Evolutionary conservation across 345 rosid species (phyloP), one percentile per base, ranked within the genome.

Genomic region (Lepidium africanum): DNA sequence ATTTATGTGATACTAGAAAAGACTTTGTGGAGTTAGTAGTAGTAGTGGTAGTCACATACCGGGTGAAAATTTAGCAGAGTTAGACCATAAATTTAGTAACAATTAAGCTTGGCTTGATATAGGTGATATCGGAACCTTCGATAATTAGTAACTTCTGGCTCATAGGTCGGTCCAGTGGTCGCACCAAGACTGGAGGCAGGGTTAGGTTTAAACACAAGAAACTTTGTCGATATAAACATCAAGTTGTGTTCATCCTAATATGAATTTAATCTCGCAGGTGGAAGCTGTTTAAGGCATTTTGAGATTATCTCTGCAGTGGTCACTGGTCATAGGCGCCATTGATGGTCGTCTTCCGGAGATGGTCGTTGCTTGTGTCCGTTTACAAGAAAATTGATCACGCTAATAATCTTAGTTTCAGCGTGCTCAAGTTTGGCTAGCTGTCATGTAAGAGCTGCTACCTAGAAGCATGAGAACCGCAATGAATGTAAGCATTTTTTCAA

Each of bases 141-240:
- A 90, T 70, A 77, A 72, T 19, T 61, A 90, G 96, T 19, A 82
- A 81, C 51, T 39, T 87, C n/a, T 93, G 98, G 90, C 96, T 90
- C 10, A 72, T 82, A 57, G 97, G 98, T 42, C 86, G 89, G 21
- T 73, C 77, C 56, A 85, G 80, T 56, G 91, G 91, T 23, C 78
- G 84, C 10, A 88, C 90, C 70, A 93, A 86, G 78, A 85, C 89
- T 45, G 97, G 97, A 7, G 94, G 96, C 50, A 94, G 90, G 93
- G 98, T 89, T 55, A 77, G 50, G 35, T 71, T 48, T 16, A 35
- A 71, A 58, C 19, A 42, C 68, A 64, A 57, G 27, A 27, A 53
- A 37, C 39, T n/a, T 41, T 9, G 3, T 48, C 32, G 4, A 21
- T 61, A 50, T 55, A 17, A 36, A 10, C 39, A 37, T 65, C 9